Percentiles rank a stretch among this genome's conserved stretches.
These are phyloP conservation scores for Suhomyces sp. DNA, from an alignment of 805 yeast species.

Conservation along the genomic window DNA sequence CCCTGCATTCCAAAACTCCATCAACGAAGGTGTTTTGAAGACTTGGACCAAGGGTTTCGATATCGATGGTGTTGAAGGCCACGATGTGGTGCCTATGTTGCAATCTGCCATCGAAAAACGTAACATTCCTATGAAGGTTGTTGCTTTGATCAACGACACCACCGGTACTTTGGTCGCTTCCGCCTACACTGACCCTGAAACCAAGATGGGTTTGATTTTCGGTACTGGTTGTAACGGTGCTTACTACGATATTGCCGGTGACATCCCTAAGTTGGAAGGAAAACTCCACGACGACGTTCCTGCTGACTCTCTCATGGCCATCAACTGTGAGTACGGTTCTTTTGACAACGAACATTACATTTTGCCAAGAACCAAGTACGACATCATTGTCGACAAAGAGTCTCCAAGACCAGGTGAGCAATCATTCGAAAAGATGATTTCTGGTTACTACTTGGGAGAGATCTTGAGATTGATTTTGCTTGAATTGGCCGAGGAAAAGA, in stretches of 20 bases:
- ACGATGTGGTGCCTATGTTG: slow-evolving; percentile 89
- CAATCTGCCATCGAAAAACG: slow-evolving; percentile 66
- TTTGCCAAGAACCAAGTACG: slow-evolving; percentile 89
- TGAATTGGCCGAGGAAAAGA: slow-evolving; percentile 60
- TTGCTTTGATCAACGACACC: slow-evolving; percentile 93
- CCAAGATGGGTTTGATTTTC: slow-evolving; percentile 92
- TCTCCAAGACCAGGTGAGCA: slow-evolving; percentile 98
- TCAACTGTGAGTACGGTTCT: slow-evolving; percentile 97
- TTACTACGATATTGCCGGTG: slow-evolving; percentile 72
- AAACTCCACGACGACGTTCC: slow-evolving; percentile 60
- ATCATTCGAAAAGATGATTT: slow-evolving; percentile 93
- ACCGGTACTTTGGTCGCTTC: slow-evolving; percentile 97
- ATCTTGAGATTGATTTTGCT: slow-evolving; percentile 74
- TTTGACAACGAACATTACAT: slow-evolving; percentile 85
- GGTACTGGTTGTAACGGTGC: slow-evolving; percentile 99
- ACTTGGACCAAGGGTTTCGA: slow-evolving; percentile 98
- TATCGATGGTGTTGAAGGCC: slow-evolving; percentile 88
- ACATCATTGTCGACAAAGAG: slow-evolving; percentile 71
- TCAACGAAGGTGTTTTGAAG: slow-evolving; percentile 83
- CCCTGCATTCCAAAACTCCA: slow-evolving; percentile 81
- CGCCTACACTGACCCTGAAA: slow-evolving; percentile 81
- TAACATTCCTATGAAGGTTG: slow-evolving; percentile 76
- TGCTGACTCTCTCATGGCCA: slow-evolving; percentile 76
- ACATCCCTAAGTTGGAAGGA: slow-evolving; percentile 81
- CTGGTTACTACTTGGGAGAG: slow-evolving; percentile 96